Conservation (phyloP, 495 filamentous ascomycete species). For the Aspergillus nanangensis region DNA sequence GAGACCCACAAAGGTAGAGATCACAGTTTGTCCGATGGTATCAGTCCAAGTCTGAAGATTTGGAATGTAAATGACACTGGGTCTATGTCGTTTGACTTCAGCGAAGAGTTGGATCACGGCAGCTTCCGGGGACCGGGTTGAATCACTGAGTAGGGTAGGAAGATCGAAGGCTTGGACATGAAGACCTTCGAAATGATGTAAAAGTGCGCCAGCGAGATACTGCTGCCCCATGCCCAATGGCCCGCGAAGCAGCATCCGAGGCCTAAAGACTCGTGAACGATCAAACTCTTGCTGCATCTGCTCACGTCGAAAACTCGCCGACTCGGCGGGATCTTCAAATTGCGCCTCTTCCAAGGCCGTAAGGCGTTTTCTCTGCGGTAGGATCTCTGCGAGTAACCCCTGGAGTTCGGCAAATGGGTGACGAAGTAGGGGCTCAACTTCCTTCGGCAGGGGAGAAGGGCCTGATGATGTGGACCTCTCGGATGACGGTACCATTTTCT, state of each 20-base stretch:
- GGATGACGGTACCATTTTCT: constrained; percentile 93
- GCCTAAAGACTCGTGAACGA: constrained; percentile 80
- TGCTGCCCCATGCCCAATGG: constrained; percentile 86
- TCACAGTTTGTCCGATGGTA: constrained; percentile 58
- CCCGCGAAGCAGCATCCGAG: constrained; percentile 76
- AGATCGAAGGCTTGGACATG: constrained; percentile 96
- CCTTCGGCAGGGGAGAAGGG: constrained; percentile 69
- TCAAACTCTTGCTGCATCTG: constrained; percentile 89
- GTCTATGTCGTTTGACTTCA: constrained; percentile 90
- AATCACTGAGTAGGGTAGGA: constrained; percentile 69
- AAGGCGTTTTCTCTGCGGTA: constrained; percentile 76
- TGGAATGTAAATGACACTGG: constrained; percentile 92
- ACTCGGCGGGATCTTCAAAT: constrained; percentile 81
- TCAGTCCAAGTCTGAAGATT: constrained; percentile 82
- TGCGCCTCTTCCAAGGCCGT: constrained; percentile 93
- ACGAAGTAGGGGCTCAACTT: constrained; percentile 77
- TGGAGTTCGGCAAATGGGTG: constrained; percentile 64
- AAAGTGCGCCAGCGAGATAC: constrained; percentile 79
- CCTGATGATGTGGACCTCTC: constrained; percentile 80
- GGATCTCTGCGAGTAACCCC: constrained; percentile 62
- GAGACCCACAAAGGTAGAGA: constrained; percentile 76
- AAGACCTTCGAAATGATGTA: constrained; percentile 87
- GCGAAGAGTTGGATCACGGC: constrained; percentile 84
- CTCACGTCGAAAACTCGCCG: constrained; percentile 77
- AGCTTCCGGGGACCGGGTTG: constrained; percentile 73